Base-by-base conservation (phyloP, 768 basidiomycete species). In the Collybia sp. region DNA sequence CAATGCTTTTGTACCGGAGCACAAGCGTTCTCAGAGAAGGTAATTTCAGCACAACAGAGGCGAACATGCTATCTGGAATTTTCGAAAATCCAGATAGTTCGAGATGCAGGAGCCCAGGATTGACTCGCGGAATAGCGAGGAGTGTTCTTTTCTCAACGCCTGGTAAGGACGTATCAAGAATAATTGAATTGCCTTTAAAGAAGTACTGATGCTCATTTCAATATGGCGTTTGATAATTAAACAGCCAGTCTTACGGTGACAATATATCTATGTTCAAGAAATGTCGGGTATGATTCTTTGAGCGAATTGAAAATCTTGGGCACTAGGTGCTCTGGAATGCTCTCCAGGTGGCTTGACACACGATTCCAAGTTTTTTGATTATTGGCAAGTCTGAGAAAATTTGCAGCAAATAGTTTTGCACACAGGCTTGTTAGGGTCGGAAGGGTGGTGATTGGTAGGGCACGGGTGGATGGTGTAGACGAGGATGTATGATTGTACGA, bases 191-290 rank as follows among this genome's bases (percentile, higher is more conserved):
- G 0, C 84, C 82, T 12, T 79, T 73, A 30, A 85, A 51, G 55
- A 87, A 80, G 57, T 80, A 72, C 81, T 85, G 52, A 12, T 20
- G 20, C 13, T 8, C 45, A 20, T 31, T 42, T 30, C 17, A 50
- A 42, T n/a, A 39, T 12, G 19, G 15, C 1, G 13, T 12, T n/a
- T 18, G 25, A 15, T 19, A 2, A 20, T 38, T 12, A 12, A 20
- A 13, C 18, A 11, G 11, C 19, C 16, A 34, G 30, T 49, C 74
- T 46, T 52, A 83, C 83, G 50, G 79, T 67, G 32, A 68, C 67
- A 31, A 87, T 81, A 12, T 84, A 63, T 13, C 73, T 75, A 47
- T 79, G 73, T 6, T 64, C 70, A 35, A 87, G 66, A 45, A 76
- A 61, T 2, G 67, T 70, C 11, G 84, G 80, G 57, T 73, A 77